Conservation (phyloP, 495 filamentous ascomycete genomes). For the Hypoxylon lenormandii region DNA sequence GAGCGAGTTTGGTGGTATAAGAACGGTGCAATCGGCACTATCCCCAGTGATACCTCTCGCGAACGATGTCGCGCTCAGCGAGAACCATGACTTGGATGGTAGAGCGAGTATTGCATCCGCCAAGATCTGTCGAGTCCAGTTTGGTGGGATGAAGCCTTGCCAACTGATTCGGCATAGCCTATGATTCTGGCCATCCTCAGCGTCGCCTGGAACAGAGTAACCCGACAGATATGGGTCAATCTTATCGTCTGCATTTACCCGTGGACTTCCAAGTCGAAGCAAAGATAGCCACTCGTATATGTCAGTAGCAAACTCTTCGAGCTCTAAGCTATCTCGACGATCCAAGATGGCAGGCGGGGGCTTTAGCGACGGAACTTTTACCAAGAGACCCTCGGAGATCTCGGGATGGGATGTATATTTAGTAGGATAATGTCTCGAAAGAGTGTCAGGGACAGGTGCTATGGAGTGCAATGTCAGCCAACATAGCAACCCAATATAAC, state of each 20-base stretch:
- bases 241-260: constrained; percentile 71
- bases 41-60: constrained; percentile 57
- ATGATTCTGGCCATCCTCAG: constrained; percentile 35
- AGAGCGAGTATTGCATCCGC: constrained; percentile 55
- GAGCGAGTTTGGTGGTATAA: constrained; percentile 57
- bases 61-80: constrained; percentile 61
- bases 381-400: constrained; percentile 49
- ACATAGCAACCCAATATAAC: neutral
- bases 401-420: constrained; percentile 55
- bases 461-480: constrained; percentile 20
- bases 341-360: constrained; percentile 55
- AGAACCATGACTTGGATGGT: constrained; percentile 64
- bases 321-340: constrained; percentile 54
- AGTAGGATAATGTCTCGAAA: constrained; percentile 67
- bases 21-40: constrained; percentile 60
- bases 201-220: constrained; percentile 73
- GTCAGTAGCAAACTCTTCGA: constrained; percentile 72
- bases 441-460: constrained; percentile 63
- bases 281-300: constrained; percentile 88
- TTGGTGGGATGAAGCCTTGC: constrained; percentile 64
- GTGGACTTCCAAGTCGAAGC: constrained; percentile 75
- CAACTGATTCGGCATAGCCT: constrained; percentile 65
- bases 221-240: constrained; percentile 84
- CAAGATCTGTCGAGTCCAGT: constrained; percentile 59
- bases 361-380: constrained; percentile 65